These are phyloP conservation scores for Globisporangium apiculatum DNA, from an alignment of 352 stramenopile species.

Conservation along the genomic window DNA sequence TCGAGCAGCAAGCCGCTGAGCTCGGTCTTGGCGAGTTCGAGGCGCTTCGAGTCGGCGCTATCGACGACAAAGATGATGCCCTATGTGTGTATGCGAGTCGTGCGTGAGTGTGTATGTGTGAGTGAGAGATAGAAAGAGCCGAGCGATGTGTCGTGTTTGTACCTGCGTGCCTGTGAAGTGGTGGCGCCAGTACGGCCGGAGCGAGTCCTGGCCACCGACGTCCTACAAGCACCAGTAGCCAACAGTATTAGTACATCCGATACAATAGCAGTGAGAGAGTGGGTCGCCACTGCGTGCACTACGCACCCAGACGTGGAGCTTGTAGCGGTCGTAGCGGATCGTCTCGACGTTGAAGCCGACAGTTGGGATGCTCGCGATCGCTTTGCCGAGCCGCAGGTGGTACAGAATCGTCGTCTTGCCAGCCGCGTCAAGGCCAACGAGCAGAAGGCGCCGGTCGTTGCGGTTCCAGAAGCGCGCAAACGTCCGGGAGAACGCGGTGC, in stretches of 20 bases:
- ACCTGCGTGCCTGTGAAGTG: slow-evolving; percentile 83
- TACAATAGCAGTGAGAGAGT: no score
- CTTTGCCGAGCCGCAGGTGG: slow-evolving; percentile 65
- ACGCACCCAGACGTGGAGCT: slow-evolving; percentile 74
- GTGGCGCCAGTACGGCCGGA: slow-evolving; percentile 78
- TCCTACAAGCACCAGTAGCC: slow-evolving; percentile 26
- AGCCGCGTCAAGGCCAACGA: slow-evolving; percentile 67
- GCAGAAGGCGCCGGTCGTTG: slow-evolving; percentile 66
- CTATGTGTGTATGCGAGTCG: slow-evolving; percentile 12
- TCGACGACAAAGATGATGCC: slow-evolving; percentile 84
- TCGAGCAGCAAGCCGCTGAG: slow-evolving; percentile 64
- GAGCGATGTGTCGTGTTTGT: neutral
- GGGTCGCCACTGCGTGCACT: no score
- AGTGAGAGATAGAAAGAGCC: neutral
- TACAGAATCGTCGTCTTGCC: slow-evolving; percentile 84
- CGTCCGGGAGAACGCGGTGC: slow-evolving; percentile 57
- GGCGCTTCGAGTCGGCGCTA: slow-evolving; percentile 51
- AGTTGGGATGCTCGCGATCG: slow-evolving; percentile 73
- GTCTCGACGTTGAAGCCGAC: slow-evolving; percentile 83
- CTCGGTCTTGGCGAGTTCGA: slow-evolving; percentile 68
- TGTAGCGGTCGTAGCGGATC: slow-evolving; percentile 60
- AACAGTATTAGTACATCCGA: neutral
- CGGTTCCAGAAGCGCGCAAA: slow-evolving; percentile 67
- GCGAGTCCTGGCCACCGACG: slow-evolving; percentile 70
- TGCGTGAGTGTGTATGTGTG: neutral